Percentiles rank a stretch among this genome's conserved stretches.
These are phyloP conservation scores for Tritrichomonas musculus DNA, from an alignment of 208 protist species.

Conservation along the genomic window DNA sequence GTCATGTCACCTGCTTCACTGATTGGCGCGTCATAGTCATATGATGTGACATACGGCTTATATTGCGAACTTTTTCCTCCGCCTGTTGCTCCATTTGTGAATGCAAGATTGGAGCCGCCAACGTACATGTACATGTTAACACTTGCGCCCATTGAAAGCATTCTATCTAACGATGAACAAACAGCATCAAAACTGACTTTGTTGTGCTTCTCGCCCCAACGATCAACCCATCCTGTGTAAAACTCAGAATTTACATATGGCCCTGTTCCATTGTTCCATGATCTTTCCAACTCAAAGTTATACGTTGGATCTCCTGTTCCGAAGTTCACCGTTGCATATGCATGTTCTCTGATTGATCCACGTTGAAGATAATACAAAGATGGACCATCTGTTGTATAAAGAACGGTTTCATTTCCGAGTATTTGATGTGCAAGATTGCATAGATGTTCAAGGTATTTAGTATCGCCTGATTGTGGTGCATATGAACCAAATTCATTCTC, in stretches of 20 bases:
- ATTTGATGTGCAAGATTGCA: constrained; percentile 15
- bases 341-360: constrained; percentile 31
- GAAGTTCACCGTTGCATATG: not conserved
- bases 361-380: constrained; percentile 5
- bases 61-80: no score
- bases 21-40: constrained; percentile 51
- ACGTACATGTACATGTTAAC: not conserved
- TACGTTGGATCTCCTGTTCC: not conserved
- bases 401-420: constrained; percentile 26
- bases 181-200: not conserved
- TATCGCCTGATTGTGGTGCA: constrained; percentile 13
- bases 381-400: constrained; percentile 49
- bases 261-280: not conserved
- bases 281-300: not conserved
- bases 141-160: not conserved
- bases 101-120: constrained; percentile 51
- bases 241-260: constrained; percentile 47
- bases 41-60: constrained; percentile 41
- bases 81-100: constrained; percentile 38
- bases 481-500: constrained; percentile 53
- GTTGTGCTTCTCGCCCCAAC: constrained; percentile 9
- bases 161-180: not conserved
- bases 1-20: constrained; percentile 42
- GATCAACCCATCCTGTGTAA: constrained; percentile 50
- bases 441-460: constrained; percentile 40